A percentile compares a stretch with the other conserved stretches of the same genome.
phyloP scores from a whole-genome alignment of 2,329 filamentous ascomycete genomes.

The Helicocarpus griseus region DNA sequence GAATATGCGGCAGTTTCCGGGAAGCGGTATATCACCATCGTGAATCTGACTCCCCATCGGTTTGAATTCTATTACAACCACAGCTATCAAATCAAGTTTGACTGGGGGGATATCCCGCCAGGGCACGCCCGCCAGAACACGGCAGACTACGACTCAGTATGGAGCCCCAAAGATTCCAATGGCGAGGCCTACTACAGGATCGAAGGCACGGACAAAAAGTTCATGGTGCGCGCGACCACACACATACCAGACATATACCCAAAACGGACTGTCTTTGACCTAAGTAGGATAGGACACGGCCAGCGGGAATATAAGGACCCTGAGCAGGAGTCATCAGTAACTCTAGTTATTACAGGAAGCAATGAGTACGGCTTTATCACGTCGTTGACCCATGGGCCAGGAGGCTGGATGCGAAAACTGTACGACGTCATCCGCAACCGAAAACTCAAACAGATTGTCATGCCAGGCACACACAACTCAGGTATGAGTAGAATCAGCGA shows the following conservation, averaged over 20 bases:
- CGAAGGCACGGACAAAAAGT: not conserved
- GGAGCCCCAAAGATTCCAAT: not conserved
- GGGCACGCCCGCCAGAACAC: not conserved
- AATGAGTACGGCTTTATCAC: conserved; percentile 25
- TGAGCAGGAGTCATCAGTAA: not conserved
- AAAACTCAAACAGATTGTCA: conserved; percentile 36
- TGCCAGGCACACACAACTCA: conserved; percentile 42
- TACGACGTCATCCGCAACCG: conserved; percentile 29
- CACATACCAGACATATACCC: not conserved
- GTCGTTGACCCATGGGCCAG: conserved; percentile 20
- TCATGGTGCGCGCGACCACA: not conserved
- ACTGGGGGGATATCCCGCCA: not conserved
- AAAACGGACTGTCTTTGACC: not conserved
- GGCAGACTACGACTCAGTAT: not conserved
- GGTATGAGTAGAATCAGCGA: conserved; percentile 35
- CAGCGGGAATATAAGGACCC: not conserved
- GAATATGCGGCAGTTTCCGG: not conserved
- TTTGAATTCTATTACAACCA: not conserved
- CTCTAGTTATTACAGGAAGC: conserved; percentile 28
- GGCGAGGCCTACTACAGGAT: not conserved
- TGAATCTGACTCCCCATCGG: not conserved
- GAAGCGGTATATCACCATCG: not conserved
- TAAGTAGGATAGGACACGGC: not conserved
- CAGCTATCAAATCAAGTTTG: not conserved
- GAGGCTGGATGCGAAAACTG: conserved; percentile 34